Conservation (phyloP, 257 asterid species). For the Capsicum rhomboideum region DNA sequence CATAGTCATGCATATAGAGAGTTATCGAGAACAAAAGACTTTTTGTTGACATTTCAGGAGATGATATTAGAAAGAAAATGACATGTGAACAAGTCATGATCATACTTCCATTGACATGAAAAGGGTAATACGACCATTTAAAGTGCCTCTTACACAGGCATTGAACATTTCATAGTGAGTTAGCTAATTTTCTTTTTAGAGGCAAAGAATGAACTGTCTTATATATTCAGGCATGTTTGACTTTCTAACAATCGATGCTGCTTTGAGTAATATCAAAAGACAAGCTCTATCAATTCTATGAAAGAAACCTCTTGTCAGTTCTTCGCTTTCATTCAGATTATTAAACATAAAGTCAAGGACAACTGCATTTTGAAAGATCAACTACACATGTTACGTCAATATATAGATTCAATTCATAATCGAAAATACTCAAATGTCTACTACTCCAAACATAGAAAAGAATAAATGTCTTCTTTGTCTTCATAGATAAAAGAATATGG, state of each 20-base stretch:
- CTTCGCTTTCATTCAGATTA: not conserved
- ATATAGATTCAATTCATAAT: not conserved
- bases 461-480: not conserved
- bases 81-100: conserved; percentile 11
- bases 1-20: not conserved
- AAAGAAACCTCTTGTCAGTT: not conserved
- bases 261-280: not conserved
- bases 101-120: conserved; percentile 18
- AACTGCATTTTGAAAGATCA: conserved; percentile 1
- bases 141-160: conserved; percentile 41
- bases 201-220: not conserved
- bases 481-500: not conserved
- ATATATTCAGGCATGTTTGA: not conserved
- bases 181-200: conserved; percentile 1
- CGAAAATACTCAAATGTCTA: not conserved
- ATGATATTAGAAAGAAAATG: conserved; percentile 1
- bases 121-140: conserved; percentile 25
- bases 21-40: not conserved
- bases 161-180: conserved; percentile 7
- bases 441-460: not conserved
- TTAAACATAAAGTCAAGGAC: not conserved
- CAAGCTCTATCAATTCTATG: not conserved
- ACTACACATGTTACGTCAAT: not conserved
- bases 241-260: not conserved
- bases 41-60: not conserved